A percentile compares a stretch with the other conserved stretches of the same genome.
These are phyloP conservation scores for Xylaria nigripes DNA, from an alignment of 495 filamentous ascomycete species.

Conservation along the genomic window DNA sequence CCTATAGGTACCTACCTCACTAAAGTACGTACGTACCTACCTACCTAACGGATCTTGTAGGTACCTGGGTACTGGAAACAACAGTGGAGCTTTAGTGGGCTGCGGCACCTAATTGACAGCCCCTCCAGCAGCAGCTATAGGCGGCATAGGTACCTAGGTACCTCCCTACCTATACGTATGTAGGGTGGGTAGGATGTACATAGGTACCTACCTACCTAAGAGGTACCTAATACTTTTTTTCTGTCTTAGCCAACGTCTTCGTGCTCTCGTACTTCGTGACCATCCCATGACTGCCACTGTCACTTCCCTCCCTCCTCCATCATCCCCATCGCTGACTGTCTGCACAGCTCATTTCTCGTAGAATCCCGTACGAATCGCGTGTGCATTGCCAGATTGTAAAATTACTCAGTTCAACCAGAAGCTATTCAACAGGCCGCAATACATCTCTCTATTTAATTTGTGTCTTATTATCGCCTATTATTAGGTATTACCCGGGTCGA, in stretches of 20 bases:
- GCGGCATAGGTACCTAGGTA: neutral
- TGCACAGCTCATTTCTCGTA: neutral
- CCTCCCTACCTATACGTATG: neutral
- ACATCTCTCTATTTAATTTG: neutral
- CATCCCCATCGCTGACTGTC: neutral
- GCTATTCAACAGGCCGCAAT: neutral
- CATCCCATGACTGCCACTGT: neutral
- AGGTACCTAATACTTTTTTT: neutral
- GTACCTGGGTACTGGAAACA: too few species aligned
- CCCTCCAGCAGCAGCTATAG: neutral
- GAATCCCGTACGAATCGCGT: neutral
- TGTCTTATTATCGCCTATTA: neutral
- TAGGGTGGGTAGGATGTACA: too few species aligned
- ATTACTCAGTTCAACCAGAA: neutral
- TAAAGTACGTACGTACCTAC: too few species aligned
- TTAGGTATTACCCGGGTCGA: neutral
- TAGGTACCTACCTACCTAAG: neutral
- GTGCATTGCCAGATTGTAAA: neutral
- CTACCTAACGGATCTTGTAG: too few species aligned
- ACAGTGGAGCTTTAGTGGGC: neutral
- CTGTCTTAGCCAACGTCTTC: neutral
- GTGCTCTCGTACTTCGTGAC: neutral
- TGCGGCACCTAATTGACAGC: too few species aligned
- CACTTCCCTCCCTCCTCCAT: neutral
- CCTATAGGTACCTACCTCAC: too few species aligned